A percentile compares a stretch with the other conserved stretches of the same genome.
phyloP scores from a whole-genome alignment of 768 basidiomycete species.

The Aureoboletus auriporus region DNA sequence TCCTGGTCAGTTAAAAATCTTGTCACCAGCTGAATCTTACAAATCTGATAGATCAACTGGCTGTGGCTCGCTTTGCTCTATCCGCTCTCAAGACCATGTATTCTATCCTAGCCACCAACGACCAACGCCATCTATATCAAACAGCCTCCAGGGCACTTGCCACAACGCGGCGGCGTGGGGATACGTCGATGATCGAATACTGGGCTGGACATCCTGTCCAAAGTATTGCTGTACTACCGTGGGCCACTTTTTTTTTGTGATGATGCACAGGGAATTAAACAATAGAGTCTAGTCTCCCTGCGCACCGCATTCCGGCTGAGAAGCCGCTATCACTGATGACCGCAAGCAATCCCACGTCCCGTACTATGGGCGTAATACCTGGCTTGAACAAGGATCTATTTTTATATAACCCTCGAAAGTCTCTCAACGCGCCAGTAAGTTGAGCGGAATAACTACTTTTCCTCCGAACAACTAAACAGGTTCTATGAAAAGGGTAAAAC shows the following conservation, averaged over 20 bases:
- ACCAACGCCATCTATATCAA: constrained; percentile 77
- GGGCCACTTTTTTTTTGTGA: constrained; percentile 23
- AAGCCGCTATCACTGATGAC: constrained; percentile 59
- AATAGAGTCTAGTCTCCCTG: constrained; percentile 51
- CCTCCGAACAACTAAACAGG: constrained; percentile 1
- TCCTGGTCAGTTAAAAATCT: constrained; percentile 56
- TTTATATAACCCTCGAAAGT: constrained; percentile 84
- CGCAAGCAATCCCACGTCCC: constrained; percentile 34
- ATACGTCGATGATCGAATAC: constrained; percentile 66
- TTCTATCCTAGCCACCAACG: constrained; percentile 60
- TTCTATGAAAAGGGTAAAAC: constrained; percentile 43
- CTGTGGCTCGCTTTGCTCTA: constrained; percentile 86
- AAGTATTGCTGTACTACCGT: constrained; percentile 78
- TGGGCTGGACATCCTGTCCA: constrained; percentile 84
- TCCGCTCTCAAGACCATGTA: constrained; percentile 78
- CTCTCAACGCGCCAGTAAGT: constrained; percentile 53
- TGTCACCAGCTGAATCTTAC: neutral
- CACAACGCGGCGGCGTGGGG: constrained; percentile 75
- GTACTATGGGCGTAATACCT: constrained; percentile 45
- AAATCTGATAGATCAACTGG: constrained; percentile 61
- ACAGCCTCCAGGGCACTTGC: constrained; percentile 69
- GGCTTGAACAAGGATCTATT: constrained; percentile 73
- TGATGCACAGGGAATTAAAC: neutral
- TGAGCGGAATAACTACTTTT: neutral
- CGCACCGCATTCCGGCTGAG: constrained; percentile 68